phyloP scores from a whole-genome alignment of 768 basidiomycete genomes.

The Brasilioporus rufonigricans region DNA sequence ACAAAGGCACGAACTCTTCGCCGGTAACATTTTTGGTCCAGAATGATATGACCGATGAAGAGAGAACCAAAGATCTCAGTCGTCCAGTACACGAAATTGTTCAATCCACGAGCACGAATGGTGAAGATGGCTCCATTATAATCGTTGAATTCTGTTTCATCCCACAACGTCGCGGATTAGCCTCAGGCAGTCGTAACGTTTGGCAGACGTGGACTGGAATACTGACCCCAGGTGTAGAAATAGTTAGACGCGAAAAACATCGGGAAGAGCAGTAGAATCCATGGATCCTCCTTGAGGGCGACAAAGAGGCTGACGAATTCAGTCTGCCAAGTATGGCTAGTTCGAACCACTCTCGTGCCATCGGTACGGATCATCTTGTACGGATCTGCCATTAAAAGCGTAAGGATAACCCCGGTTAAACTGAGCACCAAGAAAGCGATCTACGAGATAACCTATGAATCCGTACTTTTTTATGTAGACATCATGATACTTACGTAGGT shows the following conservation, averaged over 20 bases:
- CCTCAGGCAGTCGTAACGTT: neutral
- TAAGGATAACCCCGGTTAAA: constrained; percentile 60
- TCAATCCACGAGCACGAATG: constrained; percentile 75
- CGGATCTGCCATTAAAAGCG: constrained; percentile 69
- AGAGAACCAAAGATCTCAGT: constrained; percentile 76
- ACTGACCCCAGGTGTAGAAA: constrained; percentile 83
- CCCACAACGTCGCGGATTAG: neutral
- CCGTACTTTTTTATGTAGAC: neutral
- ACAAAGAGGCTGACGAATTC: constrained; percentile 70
- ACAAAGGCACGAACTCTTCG: constrained; percentile 69
- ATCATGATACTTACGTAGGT: constrained; percentile 69
- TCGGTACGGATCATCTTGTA: constrained; percentile 72
- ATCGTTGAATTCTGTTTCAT: constrained; percentile 68
- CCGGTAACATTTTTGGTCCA: constrained; percentile 55
- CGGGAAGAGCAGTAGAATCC: constrained; percentile 75
- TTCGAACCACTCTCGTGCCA: constrained; percentile 59
- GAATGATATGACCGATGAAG: constrained; percentile 59
- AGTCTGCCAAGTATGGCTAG: constrained; percentile 69
- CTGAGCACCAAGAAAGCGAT: constrained; percentile 75
- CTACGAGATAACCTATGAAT: constrained; percentile 36
- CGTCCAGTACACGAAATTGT: constrained; percentile 78
- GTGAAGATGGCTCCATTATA: constrained; percentile 78
- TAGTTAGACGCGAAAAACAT: constrained; percentile 85
- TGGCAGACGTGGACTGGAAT: neutral
- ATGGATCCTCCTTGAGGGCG: constrained; percentile 66